Evolutionary conservation across 2,329 filamentous ascomycete species (phyloP).

Genomic region (Bipolaris cookei): DNA sequence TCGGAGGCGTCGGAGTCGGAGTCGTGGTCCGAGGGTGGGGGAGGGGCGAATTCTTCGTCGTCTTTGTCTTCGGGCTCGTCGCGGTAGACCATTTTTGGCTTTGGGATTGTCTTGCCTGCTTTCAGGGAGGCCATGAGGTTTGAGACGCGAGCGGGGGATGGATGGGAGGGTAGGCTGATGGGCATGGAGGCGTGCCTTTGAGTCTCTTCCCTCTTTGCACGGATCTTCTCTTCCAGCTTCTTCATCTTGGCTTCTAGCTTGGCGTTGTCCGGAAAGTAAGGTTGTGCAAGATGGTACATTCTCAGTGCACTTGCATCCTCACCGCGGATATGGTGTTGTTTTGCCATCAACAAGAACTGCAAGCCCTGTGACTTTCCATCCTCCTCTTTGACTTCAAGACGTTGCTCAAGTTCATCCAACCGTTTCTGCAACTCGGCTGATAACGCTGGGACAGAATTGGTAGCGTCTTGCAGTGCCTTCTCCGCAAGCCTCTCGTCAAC

Average conservation of each 20-base stretch:
- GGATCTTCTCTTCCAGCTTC: conserved; percentile 59
- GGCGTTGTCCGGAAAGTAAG: conserved; percentile 83
- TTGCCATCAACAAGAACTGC: conserved; percentile 85
- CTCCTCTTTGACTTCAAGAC: conserved; percentile 74
- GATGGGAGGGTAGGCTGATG: conserved; percentile 23
- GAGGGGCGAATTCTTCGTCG: conserved; percentile 55
- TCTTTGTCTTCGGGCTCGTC: conserved; percentile 31
- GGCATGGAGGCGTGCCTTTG: conserved; percentile 24
- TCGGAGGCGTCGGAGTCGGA: conserved; percentile 47
- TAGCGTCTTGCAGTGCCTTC: conserved; percentile 66
- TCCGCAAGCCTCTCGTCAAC: conserved; percentile 87
- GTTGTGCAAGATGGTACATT: conserved; percentile 84
- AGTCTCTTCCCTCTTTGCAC: conserved; percentile 46
- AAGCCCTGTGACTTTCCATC: conserved; percentile 81
- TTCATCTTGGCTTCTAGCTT: conserved; percentile 70
- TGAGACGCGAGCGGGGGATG: conserved; percentile 23
- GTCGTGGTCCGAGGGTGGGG: conserved; percentile 45
- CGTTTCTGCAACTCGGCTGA: conserved; percentile 80
- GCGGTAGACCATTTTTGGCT: conserved; percentile 21
- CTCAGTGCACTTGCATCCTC: conserved; percentile 78
- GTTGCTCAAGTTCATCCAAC: conserved; percentile 82
- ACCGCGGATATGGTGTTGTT: conserved; percentile 84
- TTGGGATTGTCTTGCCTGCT: conserved; percentile 25
- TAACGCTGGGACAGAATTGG: conserved; percentile 58
- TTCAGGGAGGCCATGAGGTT: conserved; percentile 48